Base-by-base conservation (phyloP, 2,329 filamentous ascomycete species). In the Fusarium mundagurra region DNA sequence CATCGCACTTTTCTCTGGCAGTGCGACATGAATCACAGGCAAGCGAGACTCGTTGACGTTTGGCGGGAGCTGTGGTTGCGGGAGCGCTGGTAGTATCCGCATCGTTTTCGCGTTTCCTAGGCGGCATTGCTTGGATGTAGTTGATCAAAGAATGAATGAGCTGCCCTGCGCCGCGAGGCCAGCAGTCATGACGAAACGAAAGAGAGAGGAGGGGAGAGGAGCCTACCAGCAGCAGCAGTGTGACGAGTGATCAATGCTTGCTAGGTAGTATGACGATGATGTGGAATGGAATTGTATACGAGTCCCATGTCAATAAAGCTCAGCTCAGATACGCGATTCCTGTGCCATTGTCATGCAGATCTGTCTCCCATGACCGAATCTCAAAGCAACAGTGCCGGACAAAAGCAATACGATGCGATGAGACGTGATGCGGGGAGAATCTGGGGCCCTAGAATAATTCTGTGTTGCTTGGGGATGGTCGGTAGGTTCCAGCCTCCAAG, bases 1-100 rank as follows among this genome's bases (percentile, higher is more conserved):
- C 92, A 77, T 94, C 92, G 81, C 92, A 94, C 78, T 92, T 93
- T 81, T 94, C 92, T 70, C 91, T 88, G 58, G 90, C 90, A 20
- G 86, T 86, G 53, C 92, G 88, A 78, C 92, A 93, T 74, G 90
- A 90, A 77, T 93, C 91, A 81, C 92, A 93, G 39, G 92, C 92
- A 70, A 91, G 85, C 34, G 91, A 92, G 13, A 93, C 91, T 67
- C 91, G 85, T 75, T 91, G 90, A 45, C 91, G 86, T 81, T 92
- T 92, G 73, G 80, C 71, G 18, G 78, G 75, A 36, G 76, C 70
- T 54, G 77, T 64, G 24, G 73, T 62, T 48, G 79, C 61, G 43
- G 75, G 68, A 71, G 74, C 67, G 54, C 69, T 77, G 71, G 62
- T 67, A 55, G 75, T 72, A 64, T 79, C 79, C 60, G 73, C 77